Evolutionary conservation across 805 yeast species (phyloP).

Genomic region (Candida tallmaniae): DNA sequence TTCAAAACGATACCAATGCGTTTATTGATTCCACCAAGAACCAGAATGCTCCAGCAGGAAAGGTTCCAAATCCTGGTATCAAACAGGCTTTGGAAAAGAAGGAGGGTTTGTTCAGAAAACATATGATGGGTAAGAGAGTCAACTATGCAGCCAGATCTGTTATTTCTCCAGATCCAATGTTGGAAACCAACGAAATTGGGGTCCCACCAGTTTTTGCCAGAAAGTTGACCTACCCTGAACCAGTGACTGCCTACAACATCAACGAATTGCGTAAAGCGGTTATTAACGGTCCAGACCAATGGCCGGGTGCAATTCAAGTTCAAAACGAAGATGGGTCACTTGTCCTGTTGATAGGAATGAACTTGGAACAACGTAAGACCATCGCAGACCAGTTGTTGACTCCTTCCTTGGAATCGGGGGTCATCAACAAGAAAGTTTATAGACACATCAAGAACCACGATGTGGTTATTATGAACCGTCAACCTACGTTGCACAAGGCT

Average conservation of each 20-base stretch:
- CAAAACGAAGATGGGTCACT: conserved; percentile 93
- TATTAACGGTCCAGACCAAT: conserved; percentile 92
- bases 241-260: conserved; percentile 89
- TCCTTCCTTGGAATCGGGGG: conserved; percentile 57
- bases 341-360: conserved; percentile 81
- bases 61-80: conserved; percentile 86
- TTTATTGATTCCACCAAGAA: conserved; percentile 89
- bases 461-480: conserved; percentile 97
- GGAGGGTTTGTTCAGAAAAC: conserved; percentile 96
- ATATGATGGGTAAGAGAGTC: conserved; percentile 99
- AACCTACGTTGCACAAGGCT: conserved; percentile 97
- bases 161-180: conserved; percentile 96
- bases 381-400: conserved; percentile 91
- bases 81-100: conserved; percentile 97
- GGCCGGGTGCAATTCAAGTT: conserved; percentile 98
- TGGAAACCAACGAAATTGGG: conserved; percentile 97
- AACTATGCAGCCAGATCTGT: conserved; percentile 99
- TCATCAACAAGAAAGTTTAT: conserved; percentile 84
- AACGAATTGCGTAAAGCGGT: conserved; percentile 91
- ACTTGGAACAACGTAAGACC: conserved; percentile 89
- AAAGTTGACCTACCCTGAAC: conserved; percentile 95
- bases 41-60: conserved; percentile 64
- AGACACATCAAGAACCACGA: conserved; percentile 94
- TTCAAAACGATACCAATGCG: conserved; percentile 93
- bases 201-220: conserved; percentile 98